Percentiles rank a stretch among this genome's conserved stretches.
Conservation (phyloP, 2,329 filamentous ascomycete species). For the Huntiella savannae region DNA sequence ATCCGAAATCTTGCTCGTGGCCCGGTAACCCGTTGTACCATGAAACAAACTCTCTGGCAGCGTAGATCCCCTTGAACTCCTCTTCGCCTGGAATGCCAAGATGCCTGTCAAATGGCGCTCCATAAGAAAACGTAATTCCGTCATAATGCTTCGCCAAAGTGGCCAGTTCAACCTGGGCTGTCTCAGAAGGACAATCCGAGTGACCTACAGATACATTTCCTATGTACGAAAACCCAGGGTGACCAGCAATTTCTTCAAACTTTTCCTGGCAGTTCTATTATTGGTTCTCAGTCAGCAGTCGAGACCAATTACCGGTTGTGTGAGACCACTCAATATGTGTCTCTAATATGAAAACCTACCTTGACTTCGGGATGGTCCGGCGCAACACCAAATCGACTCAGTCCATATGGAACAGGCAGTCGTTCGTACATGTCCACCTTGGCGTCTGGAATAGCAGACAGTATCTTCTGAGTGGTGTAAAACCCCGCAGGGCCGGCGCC, state of each 20-base stretch:
- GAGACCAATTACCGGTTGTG: background rate
- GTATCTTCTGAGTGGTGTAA: constrained; percentile 74
- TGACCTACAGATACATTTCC: constrained; percentile 72
- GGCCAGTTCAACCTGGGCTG: constrained; percentile 23
- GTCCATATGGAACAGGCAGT: constrained; percentile 75
- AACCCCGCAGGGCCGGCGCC: constrained; percentile 93
- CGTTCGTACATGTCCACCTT: constrained; percentile 92
- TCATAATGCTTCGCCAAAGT: constrained; percentile 69
- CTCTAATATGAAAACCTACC: constrained; percentile 28
- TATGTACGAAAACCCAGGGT: constrained; percentile 70
- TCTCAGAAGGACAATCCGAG: constrained; percentile 16
- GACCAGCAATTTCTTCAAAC: constrained; percentile 72
- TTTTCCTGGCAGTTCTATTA: constrained; percentile 80
- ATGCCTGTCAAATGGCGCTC: constrained; percentile 64
- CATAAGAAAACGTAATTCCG: constrained; percentile 81
- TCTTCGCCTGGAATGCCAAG: constrained; percentile 68
- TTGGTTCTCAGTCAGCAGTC: background rate
- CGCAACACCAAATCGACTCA: constrained; percentile 89
- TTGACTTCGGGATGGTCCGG: constrained; percentile 98
- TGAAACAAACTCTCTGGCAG: constrained; percentile 81
- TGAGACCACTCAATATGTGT: background rate
- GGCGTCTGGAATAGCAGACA: constrained; percentile 53
- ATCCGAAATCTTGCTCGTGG: constrained; percentile 47
- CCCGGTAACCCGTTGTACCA: constrained; percentile 97
- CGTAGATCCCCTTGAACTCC: constrained; percentile 53